These are phyloP conservation scores for Magnolia officinalis DNA, from an alignment of 164 flowering plant species.

Conservation along the genomic window DNA sequence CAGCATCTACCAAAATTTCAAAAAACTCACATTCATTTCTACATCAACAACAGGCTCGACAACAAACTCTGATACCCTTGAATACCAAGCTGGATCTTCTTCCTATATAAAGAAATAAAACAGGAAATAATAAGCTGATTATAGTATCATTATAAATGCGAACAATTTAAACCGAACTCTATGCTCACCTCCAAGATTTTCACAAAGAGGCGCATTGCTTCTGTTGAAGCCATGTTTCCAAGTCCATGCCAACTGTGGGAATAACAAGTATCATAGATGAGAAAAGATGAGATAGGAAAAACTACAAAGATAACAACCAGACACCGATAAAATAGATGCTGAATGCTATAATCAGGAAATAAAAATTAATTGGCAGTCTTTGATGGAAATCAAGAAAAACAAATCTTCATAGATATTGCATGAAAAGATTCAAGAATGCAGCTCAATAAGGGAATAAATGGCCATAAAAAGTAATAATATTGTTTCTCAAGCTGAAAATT, in stretches of 20 bases:
- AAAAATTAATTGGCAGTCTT: too few species aligned
- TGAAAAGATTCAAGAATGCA: not conserved
- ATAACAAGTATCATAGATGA: slow-evolving; percentile 7
- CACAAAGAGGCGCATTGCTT: slow-evolving; percentile 99
- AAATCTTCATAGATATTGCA: not conserved
- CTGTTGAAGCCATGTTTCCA: slow-evolving; percentile 83
- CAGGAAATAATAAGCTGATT: slow-evolving; percentile 9
- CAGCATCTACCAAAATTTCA: not conserved
- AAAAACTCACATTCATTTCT: slow-evolving; percentile 78
- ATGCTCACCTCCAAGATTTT: slow-evolving; percentile 85
- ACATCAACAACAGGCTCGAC: slow-evolving; percentile 70
- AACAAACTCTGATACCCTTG: slow-evolving; percentile 69
- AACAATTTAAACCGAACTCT: not conserved
- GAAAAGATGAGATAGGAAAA: not conserved
- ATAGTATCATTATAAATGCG: not conserved
- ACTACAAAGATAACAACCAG: too few species aligned
- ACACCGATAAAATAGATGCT: not conserved
- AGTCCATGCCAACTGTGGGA: slow-evolving; percentile 88
- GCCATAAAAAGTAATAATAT: not conserved
- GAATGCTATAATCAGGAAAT: not conserved
- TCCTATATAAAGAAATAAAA: slow-evolving; percentile 48
- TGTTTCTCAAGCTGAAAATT: too few species aligned
- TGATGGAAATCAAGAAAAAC: not conserved
- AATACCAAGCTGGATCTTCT: slow-evolving; percentile 99
- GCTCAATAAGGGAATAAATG: not conserved